phyloP scores from a whole-genome alignment of 306 rosid genomes.

The Vigna trinervia region DNA sequence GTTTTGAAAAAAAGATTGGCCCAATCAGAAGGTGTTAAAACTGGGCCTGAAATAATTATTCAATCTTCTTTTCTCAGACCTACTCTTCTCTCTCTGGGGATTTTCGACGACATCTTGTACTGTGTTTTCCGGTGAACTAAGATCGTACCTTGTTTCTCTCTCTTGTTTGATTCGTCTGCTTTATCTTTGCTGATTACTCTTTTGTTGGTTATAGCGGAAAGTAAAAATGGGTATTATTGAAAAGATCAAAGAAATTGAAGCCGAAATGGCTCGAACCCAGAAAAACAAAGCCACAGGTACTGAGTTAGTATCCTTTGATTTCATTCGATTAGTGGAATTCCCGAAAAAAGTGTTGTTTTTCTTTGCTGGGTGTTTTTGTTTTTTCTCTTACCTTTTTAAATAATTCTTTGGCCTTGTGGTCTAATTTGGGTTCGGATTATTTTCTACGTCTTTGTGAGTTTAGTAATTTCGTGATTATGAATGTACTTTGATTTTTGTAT shows the following conservation, averaged over 20 bases:
- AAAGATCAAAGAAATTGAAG: constrained; percentile 95
- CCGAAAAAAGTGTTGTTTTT: not conserved
- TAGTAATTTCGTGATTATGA: constrained; percentile 13
- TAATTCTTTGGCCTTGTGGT: not conserved
- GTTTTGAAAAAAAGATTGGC: not conserved
- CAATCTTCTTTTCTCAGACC: constrained; percentile 27
- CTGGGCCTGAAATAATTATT: constrained; percentile 6
- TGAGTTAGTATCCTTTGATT: not conserved
- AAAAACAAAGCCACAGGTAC: constrained; percentile 97
- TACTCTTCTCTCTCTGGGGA: constrained; percentile 29
- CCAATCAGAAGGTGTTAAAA: not conserved
- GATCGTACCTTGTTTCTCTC: constrained; percentile 5
- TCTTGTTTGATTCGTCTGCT: not conserved
- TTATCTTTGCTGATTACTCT: constrained; percentile 19
- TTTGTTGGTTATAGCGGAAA: constrained; percentile 46
- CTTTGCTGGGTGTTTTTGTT: not conserved
- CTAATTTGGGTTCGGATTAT: not conserved
- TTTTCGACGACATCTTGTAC: constrained; percentile 41
- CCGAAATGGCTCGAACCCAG: constrained; percentile 99
- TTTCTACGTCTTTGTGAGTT: not conserved
- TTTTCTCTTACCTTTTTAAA: not conserved
- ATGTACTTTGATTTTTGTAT: constrained; percentile 17
- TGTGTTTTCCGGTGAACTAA: constrained; percentile 49
- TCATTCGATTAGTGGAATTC: not conserved
- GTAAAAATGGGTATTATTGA: constrained; percentile 88